These are phyloP conservation scores for Metarhizium guizhouense DNA, from an alignment of 2,329 filamentous ascomycete species.

Conservation along the genomic window DNA sequence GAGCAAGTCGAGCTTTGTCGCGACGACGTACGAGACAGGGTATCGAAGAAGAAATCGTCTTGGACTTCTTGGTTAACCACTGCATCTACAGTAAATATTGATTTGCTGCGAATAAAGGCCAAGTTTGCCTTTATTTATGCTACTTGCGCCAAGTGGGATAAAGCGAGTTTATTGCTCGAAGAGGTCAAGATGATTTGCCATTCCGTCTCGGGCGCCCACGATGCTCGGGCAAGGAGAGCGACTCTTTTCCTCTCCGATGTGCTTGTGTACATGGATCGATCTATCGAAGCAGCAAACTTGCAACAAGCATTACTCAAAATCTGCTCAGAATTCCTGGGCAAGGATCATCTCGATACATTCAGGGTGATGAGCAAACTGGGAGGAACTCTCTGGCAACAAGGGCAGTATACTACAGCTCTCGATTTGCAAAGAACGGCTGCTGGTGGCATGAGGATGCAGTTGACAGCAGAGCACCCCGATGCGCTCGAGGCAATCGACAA, in stretches of 20 bases:
- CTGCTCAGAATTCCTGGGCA: not conserved
- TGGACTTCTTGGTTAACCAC: not conserved
- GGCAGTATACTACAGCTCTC: not conserved
- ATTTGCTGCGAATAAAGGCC: not conserved
- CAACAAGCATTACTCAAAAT: not conserved
- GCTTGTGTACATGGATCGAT: not conserved
- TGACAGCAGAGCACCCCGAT: not conserved
- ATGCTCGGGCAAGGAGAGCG: not conserved
- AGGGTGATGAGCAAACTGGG: conserved; percentile 1
- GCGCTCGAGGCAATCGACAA: not conserved
- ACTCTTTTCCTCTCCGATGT: not conserved
- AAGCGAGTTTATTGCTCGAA: not conserved
- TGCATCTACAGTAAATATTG: not conserved
- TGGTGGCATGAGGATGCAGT: not conserved
- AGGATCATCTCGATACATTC: not conserved
- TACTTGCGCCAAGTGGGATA: not conserved
- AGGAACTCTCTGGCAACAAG: conserved; percentile 4
- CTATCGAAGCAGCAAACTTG: not conserved
- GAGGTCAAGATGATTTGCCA: not conserved
- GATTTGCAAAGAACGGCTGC: not conserved
- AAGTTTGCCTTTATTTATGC: conserved; percentile 4
- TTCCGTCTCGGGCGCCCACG: not conserved
- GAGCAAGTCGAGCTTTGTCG: conserved; percentile 1
- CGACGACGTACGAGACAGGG: not conserved
- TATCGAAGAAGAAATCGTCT: not conserved